Percentiles rank a stretch among this genome's conserved stretches.
Evolutionary conservation across 192 early-diverging fungal species (phyloP).

Genomic region (Gorgonomyces haynaldii): DNA sequence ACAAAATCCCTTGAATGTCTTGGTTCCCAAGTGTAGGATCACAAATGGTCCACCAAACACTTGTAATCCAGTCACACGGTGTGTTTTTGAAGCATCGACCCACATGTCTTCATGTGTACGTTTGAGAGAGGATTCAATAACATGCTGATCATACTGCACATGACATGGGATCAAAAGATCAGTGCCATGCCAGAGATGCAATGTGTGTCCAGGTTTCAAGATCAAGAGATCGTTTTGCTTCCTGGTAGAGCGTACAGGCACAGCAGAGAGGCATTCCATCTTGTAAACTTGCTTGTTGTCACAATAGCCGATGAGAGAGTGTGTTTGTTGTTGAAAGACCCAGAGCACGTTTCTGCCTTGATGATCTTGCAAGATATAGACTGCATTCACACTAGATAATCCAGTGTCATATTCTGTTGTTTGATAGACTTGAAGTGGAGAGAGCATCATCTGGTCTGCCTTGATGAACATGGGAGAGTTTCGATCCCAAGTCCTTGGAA

Average conservation of each 20-base stretch:
- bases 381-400: neutral
- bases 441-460: neutral
- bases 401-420: neutral
- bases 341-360: neutral
- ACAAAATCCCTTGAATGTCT: too few relatives aligned
- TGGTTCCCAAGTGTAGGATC: too few relatives aligned
- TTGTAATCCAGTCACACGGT: neutral
- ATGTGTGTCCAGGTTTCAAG: neutral
- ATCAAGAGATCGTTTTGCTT: neutral
- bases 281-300: neutral
- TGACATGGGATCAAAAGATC: neutral
- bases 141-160: neutral
- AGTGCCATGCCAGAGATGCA: neutral
- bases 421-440: neutral
- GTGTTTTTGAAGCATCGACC: too few relatives aligned
- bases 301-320: neutral
- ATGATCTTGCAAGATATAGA: neutral
- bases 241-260: neutral
- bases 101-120: neutral
- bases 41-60: neutral
- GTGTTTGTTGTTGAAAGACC: neutral
- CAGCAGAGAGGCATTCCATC: neutral
- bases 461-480: neutral
- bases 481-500: neutral
- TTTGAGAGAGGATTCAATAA: neutral